A percentile compares a stretch with the other conserved stretches of the same genome.
Conservation (phyloP, 306 rosid species). For the Cicer judaicum region DNA sequence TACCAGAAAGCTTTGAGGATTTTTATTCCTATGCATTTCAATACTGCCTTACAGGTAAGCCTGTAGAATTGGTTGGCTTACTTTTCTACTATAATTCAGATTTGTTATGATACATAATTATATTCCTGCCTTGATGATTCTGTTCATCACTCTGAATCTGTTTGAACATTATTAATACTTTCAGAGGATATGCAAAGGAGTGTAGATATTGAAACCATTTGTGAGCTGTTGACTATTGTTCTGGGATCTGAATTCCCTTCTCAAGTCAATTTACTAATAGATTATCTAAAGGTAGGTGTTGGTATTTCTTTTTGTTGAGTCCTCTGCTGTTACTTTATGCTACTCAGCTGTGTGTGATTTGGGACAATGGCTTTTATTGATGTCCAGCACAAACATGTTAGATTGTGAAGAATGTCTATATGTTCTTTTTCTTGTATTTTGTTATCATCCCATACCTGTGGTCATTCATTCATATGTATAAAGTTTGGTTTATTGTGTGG, state of each 20-base stretch:
- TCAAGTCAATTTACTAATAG: constrained; percentile 56
- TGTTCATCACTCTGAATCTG: constrained; percentile 26
- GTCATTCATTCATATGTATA: neutral
- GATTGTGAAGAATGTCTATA: constrained; percentile 22
- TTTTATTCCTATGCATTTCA: constrained; percentile 65
- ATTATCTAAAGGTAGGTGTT: constrained; percentile 61
- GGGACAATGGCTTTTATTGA: constrained; percentile 12
- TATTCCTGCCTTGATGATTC: constrained; percentile 21
- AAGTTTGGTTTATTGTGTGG: constrained; percentile 18
- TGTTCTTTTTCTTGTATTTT: constrained; percentile 28
- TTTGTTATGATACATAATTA: constrained; percentile 15
- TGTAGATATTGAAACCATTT: constrained; percentile 65
- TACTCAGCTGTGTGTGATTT: constrained; percentile 20
- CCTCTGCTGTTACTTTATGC: constrained; percentile 11
- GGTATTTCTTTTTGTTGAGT: constrained; percentile 18
- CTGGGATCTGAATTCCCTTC: constrained; percentile 54
- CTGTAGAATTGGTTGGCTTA: constrained; percentile 17
- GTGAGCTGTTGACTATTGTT: constrained; percentile 62
- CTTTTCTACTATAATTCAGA: constrained; percentile 35
- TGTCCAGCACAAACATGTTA: constrained; percentile 26
- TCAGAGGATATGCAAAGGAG: constrained; percentile 75
- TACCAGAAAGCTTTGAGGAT: constrained; percentile 57
- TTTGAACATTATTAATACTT: constrained; percentile 39
- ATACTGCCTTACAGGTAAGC: constrained; percentile 68
- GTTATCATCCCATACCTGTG: constrained; percentile 17